These are phyloP conservation scores for Botrytis fabae DNA, from an alignment of 2,329 filamentous ascomycete species.

Conservation along the genomic window DNA sequence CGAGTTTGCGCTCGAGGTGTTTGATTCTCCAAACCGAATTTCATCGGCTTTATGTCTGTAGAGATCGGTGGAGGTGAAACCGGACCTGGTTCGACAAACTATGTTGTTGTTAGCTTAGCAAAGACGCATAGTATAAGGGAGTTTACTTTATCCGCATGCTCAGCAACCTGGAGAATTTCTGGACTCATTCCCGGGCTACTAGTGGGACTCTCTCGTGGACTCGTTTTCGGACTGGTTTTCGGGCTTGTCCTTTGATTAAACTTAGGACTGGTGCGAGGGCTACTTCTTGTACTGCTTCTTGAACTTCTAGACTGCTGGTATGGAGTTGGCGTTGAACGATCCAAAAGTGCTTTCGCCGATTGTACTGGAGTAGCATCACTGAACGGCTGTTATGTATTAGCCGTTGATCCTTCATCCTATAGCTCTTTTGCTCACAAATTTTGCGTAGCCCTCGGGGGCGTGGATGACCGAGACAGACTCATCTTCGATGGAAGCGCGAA, in stretches of 20 bases:
- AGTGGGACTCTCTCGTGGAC: conserved; percentile 5
- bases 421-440: conserved; percentile 59
- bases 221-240: conserved; percentile 2
- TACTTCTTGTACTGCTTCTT: conserved; percentile 14
- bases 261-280: conserved; percentile 16
- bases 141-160: conserved; percentile 34
- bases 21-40: conserved; percentile 66
- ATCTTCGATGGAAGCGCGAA: conserved; percentile 64
- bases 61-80: conserved; percentile 68
- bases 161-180: background rate
- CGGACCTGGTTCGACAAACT: conserved; percentile 37
- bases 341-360: conserved; percentile 25
- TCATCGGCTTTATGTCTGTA: conserved; percentile 67
- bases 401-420: background rate
- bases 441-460: conserved; percentile 77
- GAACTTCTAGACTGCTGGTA: conserved; percentile 36
- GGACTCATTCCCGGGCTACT: conserved; percentile 14
- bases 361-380: conserved; percentile 5
- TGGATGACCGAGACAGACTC: conserved; percentile 90
- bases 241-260: conserved; percentile 11
- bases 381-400: conserved; percentile 13
- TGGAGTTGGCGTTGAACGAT: conserved; percentile 40
- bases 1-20: conserved; percentile 84
- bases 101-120: background rate
- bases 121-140: background rate